Base-by-base conservation (phyloP, 306 rosid genomes). In the Dryas octopetala region DNA sequence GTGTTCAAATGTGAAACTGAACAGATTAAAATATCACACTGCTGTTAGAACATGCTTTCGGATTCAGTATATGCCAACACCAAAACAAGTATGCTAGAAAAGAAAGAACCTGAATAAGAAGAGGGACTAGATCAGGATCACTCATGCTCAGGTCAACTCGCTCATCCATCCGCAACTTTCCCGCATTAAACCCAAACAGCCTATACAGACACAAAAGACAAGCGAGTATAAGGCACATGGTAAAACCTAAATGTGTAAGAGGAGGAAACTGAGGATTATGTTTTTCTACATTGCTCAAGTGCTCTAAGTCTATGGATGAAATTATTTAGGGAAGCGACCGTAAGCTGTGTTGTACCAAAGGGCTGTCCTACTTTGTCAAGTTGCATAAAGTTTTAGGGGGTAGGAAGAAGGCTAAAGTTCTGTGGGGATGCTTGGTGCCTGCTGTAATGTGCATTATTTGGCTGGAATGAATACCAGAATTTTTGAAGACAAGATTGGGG, bases 81-180 rank as follows among this genome's bases (percentile, higher is more conserved):
- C 47, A 68, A 75, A 68, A 45, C 32, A 68, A 16, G 38, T 19
- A 15, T 63, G 5, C 45, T 38, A 19, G 40, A 10, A 62, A 66
- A 72, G 64, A 47, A 75, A 58, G 62, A 78, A 95, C 98, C 97
- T 92, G 99, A 78, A 95, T 73, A 58, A 95, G 77, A 69, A 95
- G 97, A 79, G 97, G 97, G 85, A 91, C 93, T 70, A 95, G 85
- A 88, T 95, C 98, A 51, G 88, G 90, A 83, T 92, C 98, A 84
- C 97, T 92, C 98, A 95, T 95, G 86, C 97, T 86, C 50, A 95
- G 93, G 81, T 75, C 84, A 40, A 91, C 78, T 75, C 90, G 85
- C 81, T 95, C 97, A 48, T 92, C 98, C 97, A 91, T 91, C 81
- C 78, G 89, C 81, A 95, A 81, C 88, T 88, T 95, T 73, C 96